Evolutionary conservation across 1,284 basidiomycete genomes (phyloP).

Genomic region (Trichosporon faecale): DNA sequence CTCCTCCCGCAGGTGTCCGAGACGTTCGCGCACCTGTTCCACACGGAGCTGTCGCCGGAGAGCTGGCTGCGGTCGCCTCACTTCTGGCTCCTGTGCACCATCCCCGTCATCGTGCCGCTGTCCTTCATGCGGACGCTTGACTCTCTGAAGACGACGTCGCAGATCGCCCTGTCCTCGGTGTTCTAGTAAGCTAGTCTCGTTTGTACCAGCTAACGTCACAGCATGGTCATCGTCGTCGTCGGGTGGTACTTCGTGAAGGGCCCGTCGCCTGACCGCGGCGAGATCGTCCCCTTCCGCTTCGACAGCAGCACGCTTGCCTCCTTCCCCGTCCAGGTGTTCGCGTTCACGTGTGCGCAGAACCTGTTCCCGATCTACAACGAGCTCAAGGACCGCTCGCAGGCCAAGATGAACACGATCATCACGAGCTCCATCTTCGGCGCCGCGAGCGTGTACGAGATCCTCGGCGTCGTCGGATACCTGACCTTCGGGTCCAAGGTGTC

Average conservation of each 20-base stretch:
- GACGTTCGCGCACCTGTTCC: constrained; percentile 72
- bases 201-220: neutral
- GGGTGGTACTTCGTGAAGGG: constrained; percentile 52
- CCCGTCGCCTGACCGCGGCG: constrained; percentile 39
- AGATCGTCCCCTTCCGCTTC: constrained; percentile 43
- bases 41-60: constrained; percentile 57
- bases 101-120: constrained; percentile 80
- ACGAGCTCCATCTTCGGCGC: constrained; percentile 78
- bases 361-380: constrained; percentile 94
- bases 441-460: constrained; percentile 67
- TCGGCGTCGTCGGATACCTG: constrained; percentile 66
- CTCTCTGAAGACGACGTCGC: constrained; percentile 54
- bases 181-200: constrained; percentile 57
- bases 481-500: constrained; percentile 91
- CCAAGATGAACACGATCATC: constrained; percentile 82
- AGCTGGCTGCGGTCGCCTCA: constrained; percentile 66
- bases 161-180: constrained; percentile 52
- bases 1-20: constrained; percentile 90
- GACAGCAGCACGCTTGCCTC: constrained; percentile 57
- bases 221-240: constrained; percentile 66
- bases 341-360: constrained; percentile 87
- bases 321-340: constrained; percentile 93
- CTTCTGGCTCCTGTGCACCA: constrained; percentile 78
- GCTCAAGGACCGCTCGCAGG: constrained; percentile 73
- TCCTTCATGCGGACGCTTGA: constrained; percentile 82